Evolutionary conservation across 441 rosid genomes (phyloP).

Genomic region (Eutrema salsugineum): DNA sequence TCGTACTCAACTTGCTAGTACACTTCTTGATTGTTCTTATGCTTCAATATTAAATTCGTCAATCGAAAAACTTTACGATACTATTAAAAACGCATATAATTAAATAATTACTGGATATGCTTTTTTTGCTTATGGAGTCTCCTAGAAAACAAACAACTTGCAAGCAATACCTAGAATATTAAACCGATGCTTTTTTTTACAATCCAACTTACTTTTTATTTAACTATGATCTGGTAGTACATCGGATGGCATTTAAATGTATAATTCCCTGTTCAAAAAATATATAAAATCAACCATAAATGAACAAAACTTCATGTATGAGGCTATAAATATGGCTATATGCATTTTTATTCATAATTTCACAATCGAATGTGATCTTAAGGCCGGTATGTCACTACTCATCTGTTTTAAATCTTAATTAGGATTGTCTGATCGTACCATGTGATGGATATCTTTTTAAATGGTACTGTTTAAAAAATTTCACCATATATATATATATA

Average conservation of each 20-base stretch:
- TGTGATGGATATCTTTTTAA: background rate
- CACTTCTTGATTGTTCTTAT: conserved; percentile 34
- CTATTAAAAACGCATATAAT: background rate
- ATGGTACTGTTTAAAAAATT: background rate
- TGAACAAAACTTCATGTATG: background rate
- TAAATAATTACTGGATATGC: conserved; percentile 27
- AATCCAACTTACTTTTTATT: background rate
- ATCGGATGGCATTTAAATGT: background rate
- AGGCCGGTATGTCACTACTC: background rate
- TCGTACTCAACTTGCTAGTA: conserved; percentile 30
- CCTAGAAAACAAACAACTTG: conserved; percentile 28
- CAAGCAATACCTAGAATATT: conserved; percentile 29
- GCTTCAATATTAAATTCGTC: conserved; percentile 22
- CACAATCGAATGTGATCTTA: background rate
- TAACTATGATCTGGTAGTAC: background rate
- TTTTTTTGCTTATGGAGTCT: conserved; percentile 31
- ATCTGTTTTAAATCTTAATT: background rate
- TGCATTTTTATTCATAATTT: background rate
- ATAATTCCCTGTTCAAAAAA: background rate
- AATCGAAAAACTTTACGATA: conserved; percentile 9
- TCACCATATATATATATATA: background rate
- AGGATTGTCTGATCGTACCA: background rate
- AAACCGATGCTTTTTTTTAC: conserved; percentile 11
- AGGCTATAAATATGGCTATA: background rate
- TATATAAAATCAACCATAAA: background rate